Conservation (phyloP, 2,329 filamentous ascomycete genomes). For the Penicillium oxalicum region DNA sequence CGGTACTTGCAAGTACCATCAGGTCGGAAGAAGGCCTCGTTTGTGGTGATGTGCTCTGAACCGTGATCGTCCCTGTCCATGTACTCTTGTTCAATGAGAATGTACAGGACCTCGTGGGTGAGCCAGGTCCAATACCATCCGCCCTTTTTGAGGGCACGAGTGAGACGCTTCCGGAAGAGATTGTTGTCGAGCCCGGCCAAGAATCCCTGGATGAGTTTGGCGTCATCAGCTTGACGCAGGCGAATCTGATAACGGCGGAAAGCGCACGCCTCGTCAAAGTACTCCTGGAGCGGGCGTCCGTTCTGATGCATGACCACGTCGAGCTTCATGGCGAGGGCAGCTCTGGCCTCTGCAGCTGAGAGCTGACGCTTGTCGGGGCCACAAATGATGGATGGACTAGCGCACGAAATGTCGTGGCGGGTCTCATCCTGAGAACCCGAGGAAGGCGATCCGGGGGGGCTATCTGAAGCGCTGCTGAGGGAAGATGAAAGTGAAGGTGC, state of each 20-base stretch:
- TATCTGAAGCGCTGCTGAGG: background rate
- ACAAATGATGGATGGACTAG: background rate
- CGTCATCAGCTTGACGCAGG: slow-evolving; percentile 13
- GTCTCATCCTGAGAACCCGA: background rate
- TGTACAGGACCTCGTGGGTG: slow-evolving; percentile 4
- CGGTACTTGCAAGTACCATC: slow-evolving; percentile 8
- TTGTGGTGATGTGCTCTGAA: slow-evolving; percentile 5
- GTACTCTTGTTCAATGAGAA: slow-evolving; percentile 13
- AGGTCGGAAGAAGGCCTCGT: slow-evolving; percentile 11
- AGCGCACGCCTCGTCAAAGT: slow-evolving; percentile 21
- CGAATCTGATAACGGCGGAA: slow-evolving; percentile 14
- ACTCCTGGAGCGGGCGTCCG: slow-evolving; percentile 18
- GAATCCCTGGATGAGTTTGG: slow-evolving; percentile 25
- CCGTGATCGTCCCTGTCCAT: slow-evolving; percentile 12
- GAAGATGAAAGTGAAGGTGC: background rate
- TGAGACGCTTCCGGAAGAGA: slow-evolving; percentile 11
- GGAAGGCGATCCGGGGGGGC: background rate
- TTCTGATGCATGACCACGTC: slow-evolving; percentile 19
- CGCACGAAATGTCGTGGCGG: background rate
- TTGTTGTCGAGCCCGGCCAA: slow-evolving; percentile 21
- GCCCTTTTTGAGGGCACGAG: slow-evolving; percentile 8
- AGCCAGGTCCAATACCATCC: slow-evolving; percentile 10
- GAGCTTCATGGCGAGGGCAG: background rate
- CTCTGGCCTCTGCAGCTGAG: background rate
- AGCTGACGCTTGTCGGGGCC: background rate